Percentiles rank a stretch among this genome's conserved stretches.
These are phyloP conservation scores for Coniosporium tulheliwenetii DNA, from an alignment of 2,329 filamentous ascomycete genomes.

Conservation along the genomic window DNA sequence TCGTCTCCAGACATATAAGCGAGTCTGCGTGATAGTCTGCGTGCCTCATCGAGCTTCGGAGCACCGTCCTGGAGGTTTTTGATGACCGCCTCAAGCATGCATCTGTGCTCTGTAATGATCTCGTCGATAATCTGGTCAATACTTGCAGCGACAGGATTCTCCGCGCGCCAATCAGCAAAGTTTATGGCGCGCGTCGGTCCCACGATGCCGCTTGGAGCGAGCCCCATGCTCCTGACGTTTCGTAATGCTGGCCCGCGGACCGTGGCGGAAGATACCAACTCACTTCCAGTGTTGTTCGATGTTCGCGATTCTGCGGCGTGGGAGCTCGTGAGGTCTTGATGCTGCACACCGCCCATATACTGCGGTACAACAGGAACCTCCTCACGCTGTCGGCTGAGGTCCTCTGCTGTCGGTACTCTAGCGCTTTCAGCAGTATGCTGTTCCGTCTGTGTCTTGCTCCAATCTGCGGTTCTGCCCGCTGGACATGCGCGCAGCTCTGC, in stretches of 20 bases:
- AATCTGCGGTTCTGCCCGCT: no score
- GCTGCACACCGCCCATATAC: no score
- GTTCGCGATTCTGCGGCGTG: no score
- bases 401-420: no score
- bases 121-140: slow-evolving; percentile 21
- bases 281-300: not conserved
- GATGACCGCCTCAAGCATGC: slow-evolving; percentile 21
- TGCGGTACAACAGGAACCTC: no score
- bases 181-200: slow-evolving; percentile 7
- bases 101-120: slow-evolving; percentile 24
- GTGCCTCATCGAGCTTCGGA: slow-evolving; percentile 7
- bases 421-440: no score
- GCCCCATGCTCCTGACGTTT: not conserved
- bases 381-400: no score
- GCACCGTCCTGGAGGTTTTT: slow-evolving; percentile 16
- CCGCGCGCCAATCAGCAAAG: slow-evolving; percentile 9
- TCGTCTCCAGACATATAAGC: not conserved
- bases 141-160: slow-evolving; percentile 16
- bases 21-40: slow-evolving; percentile 6
- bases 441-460: no score
- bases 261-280: not conserved
- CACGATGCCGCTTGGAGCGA: not conserved
- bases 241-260: not conserved
- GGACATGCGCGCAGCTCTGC: no score
- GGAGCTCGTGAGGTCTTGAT: no score